phyloP scores from a whole-genome alignment of 306 rosid genomes.

The Casuarina glauca region DNA sequence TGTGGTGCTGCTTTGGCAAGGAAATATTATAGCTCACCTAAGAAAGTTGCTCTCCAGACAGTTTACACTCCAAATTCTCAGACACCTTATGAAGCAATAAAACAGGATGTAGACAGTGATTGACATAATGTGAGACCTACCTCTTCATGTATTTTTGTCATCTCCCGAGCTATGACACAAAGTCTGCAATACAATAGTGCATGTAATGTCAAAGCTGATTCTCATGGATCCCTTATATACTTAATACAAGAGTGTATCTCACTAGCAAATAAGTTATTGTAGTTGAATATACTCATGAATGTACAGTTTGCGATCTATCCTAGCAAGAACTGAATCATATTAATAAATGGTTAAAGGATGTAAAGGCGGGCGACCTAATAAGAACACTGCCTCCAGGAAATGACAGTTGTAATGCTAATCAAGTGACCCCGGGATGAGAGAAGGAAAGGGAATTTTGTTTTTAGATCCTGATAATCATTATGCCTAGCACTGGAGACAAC shows the following conservation, averaged over 20 bases:
- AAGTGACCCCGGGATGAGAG: too few relatives aligned
- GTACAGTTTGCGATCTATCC: background rate
- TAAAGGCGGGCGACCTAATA: too few relatives aligned
- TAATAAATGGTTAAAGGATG: background rate
- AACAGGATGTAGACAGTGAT: background rate
- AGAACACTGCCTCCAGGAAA: too few relatives aligned
- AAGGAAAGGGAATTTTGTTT: too few relatives aligned
- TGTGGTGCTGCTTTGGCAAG: background rate
- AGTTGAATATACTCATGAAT: too few relatives aligned
- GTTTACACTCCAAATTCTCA: background rate
- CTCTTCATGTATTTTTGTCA: constrained; percentile 92
- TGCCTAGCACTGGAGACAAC: too few relatives aligned
- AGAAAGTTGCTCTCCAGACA: background rate
- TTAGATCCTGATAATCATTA: too few relatives aligned
- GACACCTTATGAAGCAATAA: background rate
- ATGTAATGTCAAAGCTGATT: constrained; percentile 23
- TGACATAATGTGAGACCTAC: constrained; percentile 36
- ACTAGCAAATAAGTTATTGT: too few relatives aligned
- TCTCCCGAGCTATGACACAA: constrained; percentile 95
- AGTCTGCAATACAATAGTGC: constrained; percentile 54
- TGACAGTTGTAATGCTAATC: too few relatives aligned
- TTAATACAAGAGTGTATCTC: background rate
- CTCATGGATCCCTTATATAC: background rate
- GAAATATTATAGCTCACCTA: background rate
- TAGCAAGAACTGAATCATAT: background rate